Evolutionary conservation across 805 yeast genomes (phyloP).

Genomic region (Cyberlindnera meyerae): DNA sequence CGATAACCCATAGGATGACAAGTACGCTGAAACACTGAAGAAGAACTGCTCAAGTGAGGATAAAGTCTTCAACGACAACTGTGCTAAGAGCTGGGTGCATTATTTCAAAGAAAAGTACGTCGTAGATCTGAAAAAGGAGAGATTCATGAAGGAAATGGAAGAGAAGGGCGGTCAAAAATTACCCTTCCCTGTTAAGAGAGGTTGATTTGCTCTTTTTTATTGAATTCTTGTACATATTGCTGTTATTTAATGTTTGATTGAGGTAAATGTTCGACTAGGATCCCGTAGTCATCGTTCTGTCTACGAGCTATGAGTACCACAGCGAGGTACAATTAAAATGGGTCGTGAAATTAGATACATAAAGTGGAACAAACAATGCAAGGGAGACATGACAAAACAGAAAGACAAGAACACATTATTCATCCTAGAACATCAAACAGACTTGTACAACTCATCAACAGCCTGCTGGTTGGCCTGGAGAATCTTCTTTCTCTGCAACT

Average conservation of each 20-base stretch:
- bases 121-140: conserved; percentile 64
- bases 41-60: conserved; percentile 54
- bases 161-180: conserved; percentile 47
- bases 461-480: conserved; percentile 59
- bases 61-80: conserved; percentile 59
- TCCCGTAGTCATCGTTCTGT: too few relatives aligned
- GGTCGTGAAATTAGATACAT: not conserved
- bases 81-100: conserved; percentile 83
- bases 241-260: too few relatives aligned
- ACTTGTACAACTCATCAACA: conserved; percentile 59
- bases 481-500: conserved; percentile 90
- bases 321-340: not conserved
- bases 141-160: conserved; percentile 65
- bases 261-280: too few relatives aligned
- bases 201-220: conserved; percentile 1
- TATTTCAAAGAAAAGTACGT: conserved; percentile 89
- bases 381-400: not conserved
- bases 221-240: too few relatives aligned
- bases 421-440: too few relatives aligned
- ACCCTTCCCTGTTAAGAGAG: conserved; percentile 24
- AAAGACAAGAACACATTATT: not conserved
- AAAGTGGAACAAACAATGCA: not conserved
- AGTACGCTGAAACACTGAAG: conserved; percentile 41
- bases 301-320: too few relatives aligned
- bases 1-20: conserved; percentile 62